Conservation (phyloP, 306 rosid genomes). For the Mimosa bimucronata region DNA sequence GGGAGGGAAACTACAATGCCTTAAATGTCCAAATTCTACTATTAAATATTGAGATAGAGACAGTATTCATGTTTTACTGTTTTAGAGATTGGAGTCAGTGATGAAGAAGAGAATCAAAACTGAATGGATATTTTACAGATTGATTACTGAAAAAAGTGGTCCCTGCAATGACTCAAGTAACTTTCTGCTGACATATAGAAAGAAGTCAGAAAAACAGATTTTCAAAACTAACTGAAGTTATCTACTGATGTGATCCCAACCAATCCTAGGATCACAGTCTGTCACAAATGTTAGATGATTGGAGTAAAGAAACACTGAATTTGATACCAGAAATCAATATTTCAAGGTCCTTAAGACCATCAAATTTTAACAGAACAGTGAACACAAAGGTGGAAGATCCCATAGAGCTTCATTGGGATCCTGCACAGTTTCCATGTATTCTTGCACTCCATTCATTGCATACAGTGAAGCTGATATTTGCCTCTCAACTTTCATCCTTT, state of each 20-base stretch:
- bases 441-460: constrained; percentile 84
- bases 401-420: constrained; percentile 61
- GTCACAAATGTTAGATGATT: not conserved
- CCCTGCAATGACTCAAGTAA: constrained; percentile 1
- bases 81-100: not conserved
- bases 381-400: constrained; percentile 77
- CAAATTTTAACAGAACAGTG: constrained; percentile 51
- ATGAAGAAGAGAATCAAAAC: not conserved
- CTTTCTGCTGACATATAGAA: constrained; percentile 12
- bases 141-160: constrained; percentile 13
- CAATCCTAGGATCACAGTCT: constrained; percentile 10
- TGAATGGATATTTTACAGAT: constrained; percentile 18
- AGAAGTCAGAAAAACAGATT: constrained; percentile 4
- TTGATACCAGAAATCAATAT: constrained; percentile 1
- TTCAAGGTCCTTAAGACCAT: constrained; percentile 20
- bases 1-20: not conserved
- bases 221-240: not conserved
- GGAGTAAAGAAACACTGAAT: constrained; percentile 12
- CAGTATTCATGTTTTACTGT: constrained; percentile 37
- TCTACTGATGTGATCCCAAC: constrained; percentile 22
- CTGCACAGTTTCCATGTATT: constrained; percentile 74
- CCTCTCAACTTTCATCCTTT: constrained; percentile 80
- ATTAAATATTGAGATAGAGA: not conserved
- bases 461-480: constrained; percentile 85
- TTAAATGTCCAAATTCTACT: not conserved